These are phyloP conservation scores for Pistacia integerrima DNA, from an alignment of 345 rosid genomes.

Conservation along the genomic window DNA sequence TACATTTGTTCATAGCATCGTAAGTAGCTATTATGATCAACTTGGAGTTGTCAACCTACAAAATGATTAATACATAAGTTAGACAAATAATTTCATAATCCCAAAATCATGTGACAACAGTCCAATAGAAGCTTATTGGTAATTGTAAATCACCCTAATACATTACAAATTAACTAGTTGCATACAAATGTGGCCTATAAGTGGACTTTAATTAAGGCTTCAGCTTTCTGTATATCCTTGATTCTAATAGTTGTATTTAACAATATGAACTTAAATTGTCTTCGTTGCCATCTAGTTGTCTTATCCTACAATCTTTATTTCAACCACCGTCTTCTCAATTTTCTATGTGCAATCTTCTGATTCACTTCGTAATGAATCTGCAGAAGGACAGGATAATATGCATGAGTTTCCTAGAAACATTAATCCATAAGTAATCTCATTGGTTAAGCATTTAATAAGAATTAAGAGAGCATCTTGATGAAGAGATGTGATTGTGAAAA, in stretches of 20 bases:
- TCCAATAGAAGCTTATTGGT: too few species aligned
- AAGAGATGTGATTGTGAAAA: neutral
- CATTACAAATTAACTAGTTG: too few species aligned
- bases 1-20: too few species aligned
- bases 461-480: neutral
- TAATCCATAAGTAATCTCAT: neutral
- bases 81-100: too few species aligned
- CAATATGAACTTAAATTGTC: neutral
- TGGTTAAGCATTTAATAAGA: neutral
- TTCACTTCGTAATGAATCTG: neutral
- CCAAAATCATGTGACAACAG: too few species aligned
- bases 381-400: neutral
- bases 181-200: neutral
- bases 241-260: neutral
- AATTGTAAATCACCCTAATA: too few species aligned
- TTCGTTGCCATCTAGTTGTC: neutral
- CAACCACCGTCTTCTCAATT: neutral
- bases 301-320: neutral
- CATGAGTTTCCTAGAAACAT: neutral
- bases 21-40: too few species aligned
- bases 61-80: too few species aligned
- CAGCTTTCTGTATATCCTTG: neutral
- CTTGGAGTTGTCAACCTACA: too few species aligned
- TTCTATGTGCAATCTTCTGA: neutral
- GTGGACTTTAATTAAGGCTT: neutral